Evolutionary conservation across 2,329 filamentous ascomycete species (phyloP).

Genomic region (Pseudocercospora cruenta): DNA sequence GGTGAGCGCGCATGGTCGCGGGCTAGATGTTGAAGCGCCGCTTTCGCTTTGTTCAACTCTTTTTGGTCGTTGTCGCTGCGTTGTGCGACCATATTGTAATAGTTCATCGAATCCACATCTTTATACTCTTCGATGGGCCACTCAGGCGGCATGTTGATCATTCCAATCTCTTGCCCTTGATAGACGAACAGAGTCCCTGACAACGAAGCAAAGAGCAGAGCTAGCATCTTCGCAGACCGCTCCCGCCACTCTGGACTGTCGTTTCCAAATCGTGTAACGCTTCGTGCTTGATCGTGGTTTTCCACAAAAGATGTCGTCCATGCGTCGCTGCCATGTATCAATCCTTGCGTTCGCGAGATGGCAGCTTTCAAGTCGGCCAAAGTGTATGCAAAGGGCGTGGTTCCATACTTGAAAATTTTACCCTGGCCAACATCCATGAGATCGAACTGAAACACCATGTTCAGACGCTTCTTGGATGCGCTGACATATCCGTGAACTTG

Average conservation of each 20-base stretch:
- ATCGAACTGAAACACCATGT: slow-evolving; percentile 74
- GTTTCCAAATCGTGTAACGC: slow-evolving; percentile 63
- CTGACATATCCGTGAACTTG: slow-evolving; percentile 50
- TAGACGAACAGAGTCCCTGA: slow-evolving; percentile 62
- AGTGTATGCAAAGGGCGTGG: slow-evolving; percentile 52
- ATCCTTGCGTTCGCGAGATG: slow-evolving; percentile 61
- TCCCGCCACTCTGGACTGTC: slow-evolving; percentile 56
- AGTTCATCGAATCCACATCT: slow-evolving; percentile 60
- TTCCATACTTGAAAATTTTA: slow-evolving; percentile 52
- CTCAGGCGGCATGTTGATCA: slow-evolving; percentile 51
- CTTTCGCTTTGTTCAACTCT: background rate
- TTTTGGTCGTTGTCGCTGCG: slow-evolving; percentile 13
- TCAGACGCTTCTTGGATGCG: slow-evolving; percentile 59
- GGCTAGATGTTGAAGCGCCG: slow-evolving; percentile 12
- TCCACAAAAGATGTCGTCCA: slow-evolving; percentile 69
- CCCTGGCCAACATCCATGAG: slow-evolving; percentile 55
- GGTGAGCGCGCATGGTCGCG: slow-evolving; percentile 60
- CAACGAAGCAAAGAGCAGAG: slow-evolving; percentile 21
- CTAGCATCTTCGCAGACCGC: slow-evolving; percentile 60
- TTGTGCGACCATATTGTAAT: slow-evolving; percentile 51
- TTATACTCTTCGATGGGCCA: slow-evolving; percentile 53
- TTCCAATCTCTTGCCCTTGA: slow-evolving; percentile 69
- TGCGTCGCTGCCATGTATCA: slow-evolving; percentile 61
- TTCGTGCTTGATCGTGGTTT: slow-evolving; percentile 68
- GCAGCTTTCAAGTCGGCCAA: slow-evolving; percentile 56